phyloP scores from a whole-genome alignment of 2,329 filamentous ascomycete genomes.

The Xylaria digitata region DNA sequence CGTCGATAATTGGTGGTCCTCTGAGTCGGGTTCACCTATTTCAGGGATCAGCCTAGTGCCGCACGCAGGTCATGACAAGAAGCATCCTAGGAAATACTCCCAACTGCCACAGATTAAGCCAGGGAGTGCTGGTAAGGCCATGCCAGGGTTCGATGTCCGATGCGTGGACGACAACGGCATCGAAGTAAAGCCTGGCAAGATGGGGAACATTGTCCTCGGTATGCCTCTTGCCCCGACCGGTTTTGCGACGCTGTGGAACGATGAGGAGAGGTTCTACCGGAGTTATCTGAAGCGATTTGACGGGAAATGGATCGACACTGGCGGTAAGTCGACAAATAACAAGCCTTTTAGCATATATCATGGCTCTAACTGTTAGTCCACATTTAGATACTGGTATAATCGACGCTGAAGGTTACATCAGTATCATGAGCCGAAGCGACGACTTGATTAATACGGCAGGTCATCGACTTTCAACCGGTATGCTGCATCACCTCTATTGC shows the following conservation, averaged over 20 bases:
- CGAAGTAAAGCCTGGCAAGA: constrained; percentile 75
- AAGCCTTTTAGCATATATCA: neutral
- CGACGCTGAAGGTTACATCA: constrained; percentile 76
- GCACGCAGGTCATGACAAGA: constrained; percentile 66
- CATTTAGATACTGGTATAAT: constrained; percentile 80
- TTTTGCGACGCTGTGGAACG: constrained; percentile 86
- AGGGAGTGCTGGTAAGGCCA: constrained; percentile 88
- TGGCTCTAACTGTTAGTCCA: neutral
- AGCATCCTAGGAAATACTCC: constrained; percentile 54
- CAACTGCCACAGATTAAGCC: constrained; percentile 73
- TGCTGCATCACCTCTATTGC: constrained; percentile 44
- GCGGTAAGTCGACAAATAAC: constrained; percentile 52
- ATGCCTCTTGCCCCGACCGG: constrained; percentile 87
- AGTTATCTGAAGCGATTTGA: constrained; percentile 85
- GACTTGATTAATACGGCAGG: constrained; percentile 97
- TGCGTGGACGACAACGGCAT: constrained; percentile 84
- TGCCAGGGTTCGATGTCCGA: constrained; percentile 90
- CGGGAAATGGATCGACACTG: constrained; percentile 89
- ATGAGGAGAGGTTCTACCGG: constrained; percentile 86
- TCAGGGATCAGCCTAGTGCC: constrained; percentile 67
- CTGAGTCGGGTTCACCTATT: constrained; percentile 68
- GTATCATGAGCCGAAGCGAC: constrained; percentile 75
- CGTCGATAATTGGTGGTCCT: constrained; percentile 72
- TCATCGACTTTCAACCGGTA: constrained; percentile 88
- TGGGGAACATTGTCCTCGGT: constrained; percentile 92